These are phyloP conservation scores for Xerophyta viscosa DNA, from an alignment of 106 monocot species.

Conservation along the genomic window DNA sequence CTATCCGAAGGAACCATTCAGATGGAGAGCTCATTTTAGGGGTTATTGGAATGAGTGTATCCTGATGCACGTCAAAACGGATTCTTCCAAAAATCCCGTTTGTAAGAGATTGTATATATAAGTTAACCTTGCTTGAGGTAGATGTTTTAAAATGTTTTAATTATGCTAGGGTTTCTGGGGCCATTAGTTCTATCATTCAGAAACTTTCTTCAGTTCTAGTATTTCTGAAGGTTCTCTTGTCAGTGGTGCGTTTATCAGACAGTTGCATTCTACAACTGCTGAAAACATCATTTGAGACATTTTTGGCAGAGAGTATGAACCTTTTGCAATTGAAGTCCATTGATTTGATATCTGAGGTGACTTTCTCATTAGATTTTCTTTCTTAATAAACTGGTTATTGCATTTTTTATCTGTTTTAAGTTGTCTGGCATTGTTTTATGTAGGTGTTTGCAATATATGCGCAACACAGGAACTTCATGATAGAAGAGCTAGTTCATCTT, in stretches of 20 bases:
- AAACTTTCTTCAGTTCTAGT: conserved; percentile 81
- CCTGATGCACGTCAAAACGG: no score
- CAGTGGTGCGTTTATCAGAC: conserved; percentile 73
- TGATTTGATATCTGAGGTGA: conserved; percentile 74
- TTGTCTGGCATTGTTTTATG: conserved; percentile 3
- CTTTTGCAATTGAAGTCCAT: conserved; percentile 93
- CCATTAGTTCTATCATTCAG: conserved; percentile 60
- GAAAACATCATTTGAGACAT: conserved; percentile 84
- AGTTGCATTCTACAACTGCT: conserved; percentile 85
- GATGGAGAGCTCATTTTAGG: no score
- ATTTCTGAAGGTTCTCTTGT: conserved; percentile 74
- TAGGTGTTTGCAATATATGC: conserved; percentile 83
- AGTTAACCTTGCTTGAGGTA: no score
- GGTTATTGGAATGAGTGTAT: no score
- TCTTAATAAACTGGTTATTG: not conserved
- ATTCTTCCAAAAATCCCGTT: no score
- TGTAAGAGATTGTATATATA: no score
- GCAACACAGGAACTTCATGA: conserved; percentile 74
- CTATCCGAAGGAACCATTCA: no score
- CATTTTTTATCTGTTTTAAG: not conserved
- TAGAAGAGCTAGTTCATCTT: conserved; percentile 91
- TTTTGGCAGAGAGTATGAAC: conserved; percentile 89
- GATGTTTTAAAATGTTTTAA: no score
- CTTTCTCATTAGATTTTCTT: not conserved
- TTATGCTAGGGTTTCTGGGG: conserved; percentile 72